Base-by-base conservation (phyloP, 331 rosid species). In the Phaseolus coccineus region DNA sequence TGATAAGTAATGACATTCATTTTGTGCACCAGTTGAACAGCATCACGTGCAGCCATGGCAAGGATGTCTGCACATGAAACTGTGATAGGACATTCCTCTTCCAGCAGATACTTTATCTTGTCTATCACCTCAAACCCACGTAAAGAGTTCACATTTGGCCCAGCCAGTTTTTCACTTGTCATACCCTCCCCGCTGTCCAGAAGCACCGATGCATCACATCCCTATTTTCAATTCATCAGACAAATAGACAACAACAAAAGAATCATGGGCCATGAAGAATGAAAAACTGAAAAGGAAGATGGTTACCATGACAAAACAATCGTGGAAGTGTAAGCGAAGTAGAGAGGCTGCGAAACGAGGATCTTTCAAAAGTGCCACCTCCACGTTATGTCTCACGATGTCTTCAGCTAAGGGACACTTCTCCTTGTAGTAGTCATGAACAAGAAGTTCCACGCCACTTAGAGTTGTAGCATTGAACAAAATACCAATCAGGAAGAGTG, bases 261-360 rank as follows among this genome's bases (percentile, higher is more conserved):
- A 47, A n/a, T 70, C 8, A 76, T 31, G n/a, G 10, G 8, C 11
- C 46, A 3, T 14, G 59, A 33, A 33, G 7, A 62, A 61, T 6
- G 2, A 27, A 67, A 52, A 48, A 1, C 11, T 44, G 3, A 42
- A 27, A 59, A 12, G 10, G 35, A 8, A 28, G 1, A 30, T 31
- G 5, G 61, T 73, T 83, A 92, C 97, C 97, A 89, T 63, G 76
- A 93, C 97, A 68, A 95, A 95, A 48, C 99, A 95, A 89, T 95
- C 97, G n/a, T 95, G 99, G 56, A 95, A 95, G 82, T 95, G 99
- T 76, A 95, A 77, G 74, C 97, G 97, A 39, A 95, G 98, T 74
- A 95, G 81, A 0, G 97, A 91, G 14, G 96, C 98, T 44, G 97
- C 98, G 88, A 92, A 77, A 64, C 93, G 91, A 46, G 94, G 97